Evolutionary conservation across 345 rosid species (phyloP).

Genomic region (Lenwebbia sp.): DNA sequence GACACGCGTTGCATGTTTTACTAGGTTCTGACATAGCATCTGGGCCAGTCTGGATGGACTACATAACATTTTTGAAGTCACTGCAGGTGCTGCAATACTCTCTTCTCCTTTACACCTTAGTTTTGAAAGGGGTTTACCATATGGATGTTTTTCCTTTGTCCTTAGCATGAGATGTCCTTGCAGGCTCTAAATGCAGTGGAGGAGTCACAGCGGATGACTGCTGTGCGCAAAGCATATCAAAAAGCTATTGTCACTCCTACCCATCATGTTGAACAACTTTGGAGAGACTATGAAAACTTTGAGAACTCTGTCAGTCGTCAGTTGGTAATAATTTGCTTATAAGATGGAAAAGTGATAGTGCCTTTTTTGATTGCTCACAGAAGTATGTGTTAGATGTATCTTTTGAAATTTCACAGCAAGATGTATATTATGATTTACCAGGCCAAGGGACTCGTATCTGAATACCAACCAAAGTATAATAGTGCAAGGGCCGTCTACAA

Average conservation of each 20-base stretch:
- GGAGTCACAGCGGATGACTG: slow-evolving; percentile 76
- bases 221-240: slow-evolving; percentile 74
- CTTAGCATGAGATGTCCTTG: slow-evolving; percentile 9
- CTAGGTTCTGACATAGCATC: slow-evolving; percentile 86
- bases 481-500: slow-evolving; percentile 93
- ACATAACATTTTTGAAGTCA: slow-evolving; percentile 70
- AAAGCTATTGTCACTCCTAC: slow-evolving; percentile 82
- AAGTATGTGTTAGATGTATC: not conserved
- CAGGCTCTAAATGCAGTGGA: slow-evolving; percentile 68
- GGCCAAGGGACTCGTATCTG: slow-evolving; percentile 93
- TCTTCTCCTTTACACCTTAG: not conserved
- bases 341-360: not conserved
- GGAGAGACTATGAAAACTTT: slow-evolving; percentile 91
- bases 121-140: not conserved
- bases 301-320: slow-evolving; percentile 93
- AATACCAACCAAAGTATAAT: slow-evolving; percentile 80
- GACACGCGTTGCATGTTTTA: slow-evolving; percentile 16
- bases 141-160: not conserved
- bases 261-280: slow-evolving; percentile 87
- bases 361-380: not conserved
- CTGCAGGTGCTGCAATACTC: slow-evolving; percentile 54
- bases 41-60: slow-evolving; percentile 93
- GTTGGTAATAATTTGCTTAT: slow-evolving; percentile 39
- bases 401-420: not conserved
- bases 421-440: slow-evolving; percentile 15